Conservation (phyloP, 306 rosid species). For the Quercus alba region DNA sequence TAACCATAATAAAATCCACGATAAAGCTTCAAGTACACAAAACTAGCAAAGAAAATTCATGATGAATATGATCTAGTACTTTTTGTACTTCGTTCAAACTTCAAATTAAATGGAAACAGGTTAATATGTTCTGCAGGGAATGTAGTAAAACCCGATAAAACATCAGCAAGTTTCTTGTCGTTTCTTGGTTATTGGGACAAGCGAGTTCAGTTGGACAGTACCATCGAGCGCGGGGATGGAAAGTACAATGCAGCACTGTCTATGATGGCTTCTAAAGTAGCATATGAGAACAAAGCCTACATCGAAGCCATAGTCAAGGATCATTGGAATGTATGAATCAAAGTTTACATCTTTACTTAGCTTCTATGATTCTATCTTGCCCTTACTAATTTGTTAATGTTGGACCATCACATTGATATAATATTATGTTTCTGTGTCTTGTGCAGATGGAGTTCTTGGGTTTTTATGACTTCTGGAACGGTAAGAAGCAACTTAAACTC, state of each 20-base stretch:
- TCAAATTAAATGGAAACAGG: background rate
- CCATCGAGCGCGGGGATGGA: conserved; percentile 36
- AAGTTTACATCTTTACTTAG: background rate
- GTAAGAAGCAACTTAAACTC: conserved; percentile 30
- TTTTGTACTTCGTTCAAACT: too few relatives aligned
- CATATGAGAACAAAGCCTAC: conserved; percentile 54
- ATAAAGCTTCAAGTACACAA: too few relatives aligned
- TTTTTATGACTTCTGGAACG: conserved; percentile 70
- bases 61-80: too few relatives aligned
- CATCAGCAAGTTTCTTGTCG: conserved; percentile 41
- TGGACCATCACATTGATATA: background rate
- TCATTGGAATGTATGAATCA: conserved; percentile 51
- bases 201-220: conserved; percentile 35
- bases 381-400: background rate
- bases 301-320: conserved; percentile 27
- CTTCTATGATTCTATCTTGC: background rate
- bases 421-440: background rate
- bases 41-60: too few relatives aligned
- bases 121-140: conserved; percentile 28
- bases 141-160: conserved; percentile 32
- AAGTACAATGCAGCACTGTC: conserved; percentile 40
- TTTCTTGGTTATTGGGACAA: conserved; percentile 52
- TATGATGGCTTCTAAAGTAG: conserved; percentile 66
- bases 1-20: too few relatives aligned
- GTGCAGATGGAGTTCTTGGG: conserved; percentile 66